Percentiles rank a stretch among this genome's conserved stretches.
phyloP scores from a whole-genome alignment of 1,139 yeast genomes.

The Blastobotrys proliferans region DNA sequence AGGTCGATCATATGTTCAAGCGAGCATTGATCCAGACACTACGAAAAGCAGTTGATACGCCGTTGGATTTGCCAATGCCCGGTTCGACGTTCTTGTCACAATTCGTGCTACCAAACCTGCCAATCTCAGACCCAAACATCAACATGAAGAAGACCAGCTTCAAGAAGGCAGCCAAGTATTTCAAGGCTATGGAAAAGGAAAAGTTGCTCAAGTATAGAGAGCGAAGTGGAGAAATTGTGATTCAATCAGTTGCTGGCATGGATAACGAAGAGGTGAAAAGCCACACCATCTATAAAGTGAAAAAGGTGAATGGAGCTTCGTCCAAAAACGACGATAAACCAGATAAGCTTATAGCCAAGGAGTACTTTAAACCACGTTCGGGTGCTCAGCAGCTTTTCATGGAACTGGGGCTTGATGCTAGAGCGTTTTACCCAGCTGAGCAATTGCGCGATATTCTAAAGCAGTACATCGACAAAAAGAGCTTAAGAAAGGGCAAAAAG shows the following conservation, averaged over 20 bases:
- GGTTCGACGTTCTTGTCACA: constrained; percentile 73
- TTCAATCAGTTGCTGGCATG: constrained; percentile 49
- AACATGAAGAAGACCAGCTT: constrained; percentile 79
- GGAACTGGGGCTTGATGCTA: constrained; percentile 38
- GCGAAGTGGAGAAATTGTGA: constrained; percentile 67
- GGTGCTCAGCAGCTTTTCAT: constrained; percentile 1
- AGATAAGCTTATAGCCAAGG: constrained; percentile 22
- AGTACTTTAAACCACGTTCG: constrained; percentile 27
- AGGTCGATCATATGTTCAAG: constrained; percentile 72
- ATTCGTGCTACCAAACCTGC: constrained; percentile 67
- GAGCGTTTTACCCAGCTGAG: constrained; percentile 46
- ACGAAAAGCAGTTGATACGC: constrained; percentile 53
- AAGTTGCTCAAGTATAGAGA: constrained; percentile 65
- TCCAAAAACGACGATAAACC: constrained; percentile 2
- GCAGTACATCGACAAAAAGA: constrained; percentile 50
- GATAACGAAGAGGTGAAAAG: constrained; percentile 49
- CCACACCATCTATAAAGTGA: constrained; percentile 60
- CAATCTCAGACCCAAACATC: constrained; percentile 52
- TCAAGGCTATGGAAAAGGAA: constrained; percentile 79
- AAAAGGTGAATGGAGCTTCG: constrained; percentile 25
- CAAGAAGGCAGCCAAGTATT: constrained; percentile 82
- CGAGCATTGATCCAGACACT: constrained; percentile 67
- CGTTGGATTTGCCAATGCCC: constrained; percentile 48
- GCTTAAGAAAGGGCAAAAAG: constrained; percentile 46
- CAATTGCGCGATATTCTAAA: constrained; percentile 54